Conservation (phyloP, 2,329 filamentous ascomycete genomes). For the Colletotrichum aenigma region DNA sequence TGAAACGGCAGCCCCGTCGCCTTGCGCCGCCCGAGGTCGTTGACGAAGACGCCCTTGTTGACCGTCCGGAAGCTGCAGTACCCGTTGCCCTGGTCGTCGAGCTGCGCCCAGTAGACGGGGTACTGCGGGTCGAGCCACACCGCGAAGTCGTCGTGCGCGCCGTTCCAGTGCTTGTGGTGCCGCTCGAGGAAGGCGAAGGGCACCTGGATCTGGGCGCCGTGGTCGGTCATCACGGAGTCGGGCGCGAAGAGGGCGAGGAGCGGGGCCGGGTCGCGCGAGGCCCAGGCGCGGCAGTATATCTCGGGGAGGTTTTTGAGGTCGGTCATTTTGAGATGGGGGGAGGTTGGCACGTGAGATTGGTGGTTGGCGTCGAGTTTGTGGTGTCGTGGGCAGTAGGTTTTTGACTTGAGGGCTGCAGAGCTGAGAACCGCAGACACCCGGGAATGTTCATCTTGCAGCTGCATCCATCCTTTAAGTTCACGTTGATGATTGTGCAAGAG, state of each 20-base stretch:
- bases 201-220: conserved; percentile 7
- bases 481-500: neutral
- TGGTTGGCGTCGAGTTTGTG: neutral
- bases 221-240: conserved; percentile 12
- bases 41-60: conserved; percentile 9
- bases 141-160: neutral
- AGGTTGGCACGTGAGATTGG: neutral
- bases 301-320: neutral
- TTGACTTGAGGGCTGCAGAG: neutral
- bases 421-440: neutral
- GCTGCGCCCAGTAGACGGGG: conserved; percentile 9
- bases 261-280: neutral
- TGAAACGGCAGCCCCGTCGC: conserved; percentile 2
- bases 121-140: conserved; percentile 2
- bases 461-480: neutral
- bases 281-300: conserved; percentile 4
- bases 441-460: neutral
- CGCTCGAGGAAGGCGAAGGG: conserved; percentile 3
- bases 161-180: conserved; percentile 17
- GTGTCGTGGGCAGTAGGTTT: neutral
- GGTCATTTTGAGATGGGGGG: neutral
- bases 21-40: conserved; percentile 3
- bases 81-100: neutral
- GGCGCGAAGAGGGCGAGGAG: neutral
- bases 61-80: conserved; percentile 14